Percentiles rank a stretch among this genome's conserved stretches.
These are phyloP conservation scores for Endocalyx cinctus DNA, from an alignment of 2,329 filamentous ascomycete species.

Conservation along the genomic window DNA sequence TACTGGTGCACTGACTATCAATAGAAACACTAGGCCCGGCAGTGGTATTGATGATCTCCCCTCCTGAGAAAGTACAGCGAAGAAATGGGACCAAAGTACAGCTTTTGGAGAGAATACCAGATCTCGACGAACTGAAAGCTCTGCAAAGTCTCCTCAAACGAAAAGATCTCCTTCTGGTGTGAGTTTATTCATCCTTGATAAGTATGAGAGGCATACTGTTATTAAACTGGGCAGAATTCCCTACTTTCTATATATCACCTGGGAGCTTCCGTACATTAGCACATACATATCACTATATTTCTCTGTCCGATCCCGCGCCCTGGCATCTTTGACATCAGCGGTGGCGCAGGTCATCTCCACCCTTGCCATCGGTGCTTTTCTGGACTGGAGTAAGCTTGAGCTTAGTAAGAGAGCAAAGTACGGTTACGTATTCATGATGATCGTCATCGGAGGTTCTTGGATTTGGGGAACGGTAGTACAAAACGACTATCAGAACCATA, in stretches of 20 bases:
- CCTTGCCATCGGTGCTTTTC: slow-evolving; percentile 19
- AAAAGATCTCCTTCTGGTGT: neutral
- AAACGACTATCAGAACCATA: slow-evolving; percentile 18
- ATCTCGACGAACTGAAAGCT: slow-evolving; percentile 8
- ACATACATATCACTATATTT: slow-evolving; percentile 18
- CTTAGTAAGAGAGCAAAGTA: slow-evolving; percentile 16
- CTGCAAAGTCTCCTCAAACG: slow-evolving; percentile 1
- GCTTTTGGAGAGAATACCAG: slow-evolving; percentile 4
- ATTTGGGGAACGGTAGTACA: slow-evolving; percentile 26
- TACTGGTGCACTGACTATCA: neutral
- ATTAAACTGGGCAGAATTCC: too few species aligned
- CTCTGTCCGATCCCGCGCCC: slow-evolving; percentile 13
- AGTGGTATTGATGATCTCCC: neutral
- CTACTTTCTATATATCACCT: slow-evolving; percentile 20
- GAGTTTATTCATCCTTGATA: neutral
- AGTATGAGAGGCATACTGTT: slow-evolving; percentile 1
- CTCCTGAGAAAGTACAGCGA: slow-evolving; percentile 3
- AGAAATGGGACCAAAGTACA: slow-evolving; percentile 7
- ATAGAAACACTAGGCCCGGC: slow-evolving; percentile 1
- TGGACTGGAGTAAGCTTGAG: slow-evolving; percentile 19
- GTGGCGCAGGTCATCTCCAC: slow-evolving; percentile 21
- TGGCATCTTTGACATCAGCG: slow-evolving; percentile 18
- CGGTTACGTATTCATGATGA: slow-evolving; percentile 19
- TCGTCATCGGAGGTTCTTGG: slow-evolving; percentile 23
- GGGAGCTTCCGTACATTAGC: slow-evolving; percentile 11